Evolutionary conservation across 495 filamentous ascomycete genomes (phyloP).

Genomic region (Xylaria cubensis): DNA sequence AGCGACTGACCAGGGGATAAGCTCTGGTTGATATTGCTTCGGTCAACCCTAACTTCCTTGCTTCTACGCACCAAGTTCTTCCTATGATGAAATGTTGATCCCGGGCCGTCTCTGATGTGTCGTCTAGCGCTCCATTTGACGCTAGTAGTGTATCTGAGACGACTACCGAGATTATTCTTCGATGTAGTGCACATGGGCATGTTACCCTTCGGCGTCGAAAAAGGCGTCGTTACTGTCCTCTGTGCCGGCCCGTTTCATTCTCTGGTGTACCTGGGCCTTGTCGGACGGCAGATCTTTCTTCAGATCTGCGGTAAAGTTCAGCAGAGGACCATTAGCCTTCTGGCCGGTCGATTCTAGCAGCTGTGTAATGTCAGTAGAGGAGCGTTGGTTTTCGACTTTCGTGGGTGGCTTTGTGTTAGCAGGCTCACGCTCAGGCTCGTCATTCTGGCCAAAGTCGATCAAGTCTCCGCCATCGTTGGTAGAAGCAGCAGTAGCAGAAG

Average conservation of each 20-base stretch:
- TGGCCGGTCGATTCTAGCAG: conserved; percentile 51
- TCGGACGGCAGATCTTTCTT: conserved; percentile 48
- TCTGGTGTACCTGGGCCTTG: conserved; percentile 38
- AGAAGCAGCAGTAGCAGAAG: neutral
- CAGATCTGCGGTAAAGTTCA: conserved; percentile 60
- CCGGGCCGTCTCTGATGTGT: too few species aligned
- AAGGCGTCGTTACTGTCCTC: conserved; percentile 34
- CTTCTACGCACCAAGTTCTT: neutral
- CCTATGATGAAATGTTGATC: neutral
- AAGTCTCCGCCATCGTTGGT: conserved; percentile 41
- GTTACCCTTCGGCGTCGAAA: conserved; percentile 37
- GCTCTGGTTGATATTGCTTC: neutral
- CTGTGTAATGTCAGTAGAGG: conserved; percentile 48
- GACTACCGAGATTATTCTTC: neutral
- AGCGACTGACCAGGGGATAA: neutral
- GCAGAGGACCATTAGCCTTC: conserved; percentile 46
- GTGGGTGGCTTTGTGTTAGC: conserved; percentile 20
- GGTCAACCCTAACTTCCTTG: neutral
- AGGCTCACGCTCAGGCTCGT: conserved; percentile 25
- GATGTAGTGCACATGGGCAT: neutral
- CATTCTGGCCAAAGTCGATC: conserved; percentile 55
- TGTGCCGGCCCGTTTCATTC: conserved; percentile 32
- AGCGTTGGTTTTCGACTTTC: conserved; percentile 35
- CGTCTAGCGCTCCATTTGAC: neutral
- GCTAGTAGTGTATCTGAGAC: neutral